Conservation (phyloP, 2,329 filamentous ascomycete species). For the Fusarium sambucinum region DNA sequence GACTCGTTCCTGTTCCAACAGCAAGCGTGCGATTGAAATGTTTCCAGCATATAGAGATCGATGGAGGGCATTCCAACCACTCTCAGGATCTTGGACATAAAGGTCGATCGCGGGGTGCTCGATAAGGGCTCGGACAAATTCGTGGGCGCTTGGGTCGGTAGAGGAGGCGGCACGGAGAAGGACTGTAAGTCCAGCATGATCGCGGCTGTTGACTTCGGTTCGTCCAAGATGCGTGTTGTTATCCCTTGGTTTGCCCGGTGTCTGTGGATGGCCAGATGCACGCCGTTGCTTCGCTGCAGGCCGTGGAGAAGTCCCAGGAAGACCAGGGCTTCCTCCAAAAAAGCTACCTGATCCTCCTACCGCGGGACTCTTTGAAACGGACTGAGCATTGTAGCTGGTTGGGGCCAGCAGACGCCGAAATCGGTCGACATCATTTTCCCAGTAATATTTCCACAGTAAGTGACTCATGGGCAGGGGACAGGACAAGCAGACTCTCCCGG, state of each 20-base stretch:
- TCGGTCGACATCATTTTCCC: slow-evolving; percentile 96
- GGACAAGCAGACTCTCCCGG: slow-evolving; percentile 53
- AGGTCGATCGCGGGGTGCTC: slow-evolving; percentile 87
- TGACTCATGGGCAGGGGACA: slow-evolving; percentile 80
- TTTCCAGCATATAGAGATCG: slow-evolving; percentile 92
- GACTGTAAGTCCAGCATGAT: slow-evolving; percentile 83
- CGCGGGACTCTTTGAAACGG: slow-evolving; percentile 65
- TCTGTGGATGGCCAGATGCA: slow-evolving; percentile 62
- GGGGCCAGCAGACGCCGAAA: slow-evolving; percentile 90
- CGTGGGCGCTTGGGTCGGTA: slow-evolving; percentile 73
- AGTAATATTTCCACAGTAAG: slow-evolving; percentile 95
- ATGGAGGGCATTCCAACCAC: slow-evolving; percentile 95
- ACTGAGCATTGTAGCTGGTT: slow-evolving; percentile 69
- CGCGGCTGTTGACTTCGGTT: slow-evolving; percentile 86
- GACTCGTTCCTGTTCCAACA: slow-evolving; percentile 81
- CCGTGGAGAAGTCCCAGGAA: slow-evolving; percentile 64
- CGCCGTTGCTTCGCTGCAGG: slow-evolving; percentile 64
- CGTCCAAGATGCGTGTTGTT: slow-evolving; percentile 59
- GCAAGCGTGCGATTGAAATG: slow-evolving; percentile 82
- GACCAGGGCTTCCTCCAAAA: slow-evolving; percentile 56
- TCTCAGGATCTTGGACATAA: slow-evolving; percentile 88
- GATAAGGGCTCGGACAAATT: slow-evolving; percentile 83
- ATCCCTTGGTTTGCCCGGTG: slow-evolving; percentile 59
- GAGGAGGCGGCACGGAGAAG: slow-evolving; percentile 88
- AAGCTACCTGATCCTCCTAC: slow-evolving; percentile 53